Percentiles rank a stretch among this genome's conserved stretches.
phyloP scores from a whole-genome alignment of 306 rosid species.

The Quercus variabilis region DNA sequence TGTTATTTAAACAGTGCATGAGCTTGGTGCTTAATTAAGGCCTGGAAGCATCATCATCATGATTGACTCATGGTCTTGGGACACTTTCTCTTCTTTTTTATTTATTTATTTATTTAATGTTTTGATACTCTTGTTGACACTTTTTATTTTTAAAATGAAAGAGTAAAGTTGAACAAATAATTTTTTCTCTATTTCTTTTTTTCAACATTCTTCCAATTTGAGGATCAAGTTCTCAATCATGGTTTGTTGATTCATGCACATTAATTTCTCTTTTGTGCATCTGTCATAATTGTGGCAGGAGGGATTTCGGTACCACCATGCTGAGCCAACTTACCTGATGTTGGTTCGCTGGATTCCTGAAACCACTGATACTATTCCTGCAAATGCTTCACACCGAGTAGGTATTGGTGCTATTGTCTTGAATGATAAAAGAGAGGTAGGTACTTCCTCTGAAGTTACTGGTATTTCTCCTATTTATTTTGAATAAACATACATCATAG shows the following conservation, averaged over 20 bases:
- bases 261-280: not conserved
- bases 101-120: too few relatives aligned
- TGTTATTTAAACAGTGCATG: too few relatives aligned
- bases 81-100: not conserved
- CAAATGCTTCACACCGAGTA: slow-evolving; percentile 55
- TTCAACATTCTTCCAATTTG: not conserved
- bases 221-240: not conserved
- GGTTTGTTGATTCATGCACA: not conserved
- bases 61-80: not conserved
- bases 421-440: slow-evolving; percentile 49
- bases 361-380: slow-evolving; percentile 43
- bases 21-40: too few relatives aligned
- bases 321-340: slow-evolving; percentile 53
- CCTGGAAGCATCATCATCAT: not conserved
- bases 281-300: slow-evolving; percentile 32
- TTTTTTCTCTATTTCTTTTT: not conserved
- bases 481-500: not conserved
- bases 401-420: slow-evolving; percentile 41
- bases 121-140: not conserved
- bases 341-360: slow-evolving; percentile 53
- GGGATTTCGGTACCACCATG: slow-evolving; percentile 58
- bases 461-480: not conserved
- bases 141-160: not conserved
- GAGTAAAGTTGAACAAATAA: not conserved
- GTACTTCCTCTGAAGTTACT: not conserved